A percentile compares a stretch with the other conserved stretches of the same genome.
Conservation (phyloP, 306 rosid species). For the Malus asiatica region DNA sequence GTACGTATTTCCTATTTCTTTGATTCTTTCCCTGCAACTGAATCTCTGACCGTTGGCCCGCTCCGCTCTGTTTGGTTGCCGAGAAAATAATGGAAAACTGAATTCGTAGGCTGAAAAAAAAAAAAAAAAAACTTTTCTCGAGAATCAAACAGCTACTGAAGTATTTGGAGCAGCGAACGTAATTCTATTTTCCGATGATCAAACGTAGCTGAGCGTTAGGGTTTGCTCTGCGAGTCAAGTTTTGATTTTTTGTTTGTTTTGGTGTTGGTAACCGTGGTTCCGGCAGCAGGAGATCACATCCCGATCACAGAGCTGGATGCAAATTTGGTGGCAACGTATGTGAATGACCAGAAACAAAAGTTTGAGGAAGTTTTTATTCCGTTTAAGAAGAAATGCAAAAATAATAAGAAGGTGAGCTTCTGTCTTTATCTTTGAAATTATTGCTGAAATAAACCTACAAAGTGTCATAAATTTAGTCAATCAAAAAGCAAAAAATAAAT, state of each 20-base stretch:
- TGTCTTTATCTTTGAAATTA: neutral
- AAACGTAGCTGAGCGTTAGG: neutral
- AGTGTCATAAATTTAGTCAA: no score
- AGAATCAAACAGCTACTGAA: neutral
- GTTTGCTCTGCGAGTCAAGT: neutral
- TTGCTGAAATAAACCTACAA: no score
- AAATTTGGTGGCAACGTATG: conserved; percentile 42
- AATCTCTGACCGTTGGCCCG: no score
- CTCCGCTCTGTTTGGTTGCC: conserved; percentile 10
- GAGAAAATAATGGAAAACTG: neutral
- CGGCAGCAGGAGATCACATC: conserved; percentile 59
- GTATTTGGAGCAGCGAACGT: neutral
- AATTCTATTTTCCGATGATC: neutral
- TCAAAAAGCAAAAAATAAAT: no score
- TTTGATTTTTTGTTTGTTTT: neutral
- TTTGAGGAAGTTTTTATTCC: conserved; percentile 60
- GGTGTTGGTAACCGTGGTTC: neutral
- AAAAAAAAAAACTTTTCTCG: no score
- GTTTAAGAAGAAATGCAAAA: conserved; percentile 48
- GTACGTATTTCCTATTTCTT: conserved; percentile 20
- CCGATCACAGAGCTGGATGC: conserved; percentile 54
- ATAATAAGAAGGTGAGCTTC: conserved; percentile 30
- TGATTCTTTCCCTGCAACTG: neutral
- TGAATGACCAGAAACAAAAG: conserved; percentile 48
- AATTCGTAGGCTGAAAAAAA: neutral